phyloP scores from a whole-genome alignment of 2,329 filamentous ascomycete species.

The Xenosphaeropsis pyriputrescens region DNA sequence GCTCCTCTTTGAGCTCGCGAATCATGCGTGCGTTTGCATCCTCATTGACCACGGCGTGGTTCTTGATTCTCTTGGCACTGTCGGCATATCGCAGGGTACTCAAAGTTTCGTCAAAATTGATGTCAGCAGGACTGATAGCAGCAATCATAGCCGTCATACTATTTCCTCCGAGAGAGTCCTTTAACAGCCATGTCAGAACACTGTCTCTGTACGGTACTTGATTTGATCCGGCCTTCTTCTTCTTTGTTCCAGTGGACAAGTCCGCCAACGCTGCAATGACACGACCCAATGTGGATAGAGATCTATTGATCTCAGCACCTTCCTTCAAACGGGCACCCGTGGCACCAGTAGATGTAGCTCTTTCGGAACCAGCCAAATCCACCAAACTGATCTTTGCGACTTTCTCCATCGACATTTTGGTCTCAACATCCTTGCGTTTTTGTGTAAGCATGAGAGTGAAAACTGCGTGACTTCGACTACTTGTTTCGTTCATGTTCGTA shows the following conservation, averaged over 20 bases:
- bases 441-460: conserved; percentile 94
- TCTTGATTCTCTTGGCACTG: conserved; percentile 98
- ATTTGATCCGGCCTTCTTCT: conserved; percentile 51
- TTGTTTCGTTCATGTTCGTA: conserved; percentile 99
- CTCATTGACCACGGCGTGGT: conserved; percentile 97
- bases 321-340: conserved; percentile 92
- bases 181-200: conserved; percentile 88
- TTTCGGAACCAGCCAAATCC: conserved; percentile 92
- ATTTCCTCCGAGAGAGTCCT: conserved; percentile 94
- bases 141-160: conserved; percentile 99
- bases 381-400: conserved; percentile 96
- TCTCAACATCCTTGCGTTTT: conserved; percentile 80
- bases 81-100: conserved; percentile 94
- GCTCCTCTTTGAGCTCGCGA: conserved; percentile 87
- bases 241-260: conserved; percentile 71
- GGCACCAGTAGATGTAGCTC: conserved; percentile 92
- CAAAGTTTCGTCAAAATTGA: conserved; percentile 96
- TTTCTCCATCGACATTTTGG: conserved; percentile 95
- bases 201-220: conserved; percentile 96
- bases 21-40: conserved; percentile 99
- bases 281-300: conserved; percentile 86
- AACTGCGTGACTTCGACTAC: conserved; percentile 93
- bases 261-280: conserved; percentile 95
- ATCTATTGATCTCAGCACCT: conserved; percentile 96
- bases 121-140: conserved; percentile 93